A percentile compares a stretch with the other conserved stretches of the same genome.
These are phyloP conservation scores for Soucietia sequanensis DNA, from an alignment of 805 yeast species.

Conservation along the genomic window DNA sequence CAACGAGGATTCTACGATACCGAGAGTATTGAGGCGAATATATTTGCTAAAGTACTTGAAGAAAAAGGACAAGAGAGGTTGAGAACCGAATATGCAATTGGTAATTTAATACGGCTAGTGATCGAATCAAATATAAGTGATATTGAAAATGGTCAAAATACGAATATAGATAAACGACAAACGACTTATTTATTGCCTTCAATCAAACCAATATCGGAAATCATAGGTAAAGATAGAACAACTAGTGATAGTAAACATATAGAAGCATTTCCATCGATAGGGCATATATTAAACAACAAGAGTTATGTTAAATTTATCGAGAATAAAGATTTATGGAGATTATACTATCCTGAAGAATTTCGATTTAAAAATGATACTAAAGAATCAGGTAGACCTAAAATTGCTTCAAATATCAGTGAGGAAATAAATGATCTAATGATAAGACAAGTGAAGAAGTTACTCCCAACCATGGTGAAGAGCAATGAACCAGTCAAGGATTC, in stretches of 20 bases:
- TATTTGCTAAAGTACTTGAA: constrained; percentile 23
- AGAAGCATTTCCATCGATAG: constrained; percentile 8
- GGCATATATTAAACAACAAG: constrained; percentile 5
- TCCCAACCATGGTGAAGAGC: no score
- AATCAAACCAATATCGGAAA: no score
- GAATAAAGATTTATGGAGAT: not conserved
- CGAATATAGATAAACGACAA: not conserved
- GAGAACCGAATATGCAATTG: constrained; percentile 24
- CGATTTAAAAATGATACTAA: not conserved
- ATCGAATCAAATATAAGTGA: constrained; percentile 7
- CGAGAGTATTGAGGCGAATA: constrained; percentile 18
- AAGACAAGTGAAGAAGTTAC: not conserved
- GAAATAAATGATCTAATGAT: not conserved
- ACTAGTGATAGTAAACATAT: constrained; percentile 5
- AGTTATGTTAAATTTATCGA: constrained; percentile 10
- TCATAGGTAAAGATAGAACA: not conserved
- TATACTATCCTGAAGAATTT: not conserved
- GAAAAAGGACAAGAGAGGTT: constrained; percentile 26
- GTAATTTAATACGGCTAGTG: constrained; percentile 21
- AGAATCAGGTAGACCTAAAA: not conserved
- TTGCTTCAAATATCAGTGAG: not conserved
- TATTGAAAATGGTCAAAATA: constrained; percentile 1
- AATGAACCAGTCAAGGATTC: no score
- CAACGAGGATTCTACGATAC: constrained; percentile 15
- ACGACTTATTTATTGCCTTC: not conserved